Base-by-base conservation (phyloP, 73 alveolate genomes). In the Loxodes magnus region DNA sequence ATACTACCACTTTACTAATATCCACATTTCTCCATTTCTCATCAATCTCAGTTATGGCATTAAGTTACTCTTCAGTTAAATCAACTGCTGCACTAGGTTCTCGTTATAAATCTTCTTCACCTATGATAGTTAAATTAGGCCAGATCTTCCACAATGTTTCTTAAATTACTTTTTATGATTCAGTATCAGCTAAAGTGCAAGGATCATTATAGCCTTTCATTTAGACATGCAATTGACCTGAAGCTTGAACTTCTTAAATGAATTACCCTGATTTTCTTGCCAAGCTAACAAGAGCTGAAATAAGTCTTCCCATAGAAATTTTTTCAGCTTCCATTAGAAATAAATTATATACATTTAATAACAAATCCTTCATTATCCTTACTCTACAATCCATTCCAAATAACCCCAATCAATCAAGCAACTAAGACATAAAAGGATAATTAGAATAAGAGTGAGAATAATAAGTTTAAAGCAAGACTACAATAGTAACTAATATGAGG, bases 1-100 rank as follows among this genome's bases (percentile, higher is more conserved):
- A 86, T 23, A 76, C 85, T 16, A 63, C 62, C n/a, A 77, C 63
- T 12, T 71, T 71, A 10, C 52, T 59, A 6, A 67, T 19, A 22
- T 55, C 59, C 12, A 43, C 56, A 16, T 61, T 38, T 0, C 61
- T 43, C 5, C 56, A 35, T 35, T 65, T 51, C 22, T 39, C 60
- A n/a, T 24, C 70, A 16, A 14, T 23, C 4, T 27, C 19, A 3
- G 3, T 16, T 10, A 17, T 5, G 33, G 33, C 56, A 0, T 21
- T 12, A 33, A 34, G 15, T 41, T 36, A 21, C 15, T 21, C 30
- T 31, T 21, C n/a, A n/a, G 19, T 34, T 6, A 55, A 19, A 5
- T 35, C 28, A 3, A 1, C 37, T 15, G 9, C 9, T 2, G 2
- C 2, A 41, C 26, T 24, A 12, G 9, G 4, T 26, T 27, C 9